Evolutionary conservation across 805 yeast species (phyloP), one percentile per base, ranked within the genome.

Genomic region (Nakazawaea populi): DNA sequence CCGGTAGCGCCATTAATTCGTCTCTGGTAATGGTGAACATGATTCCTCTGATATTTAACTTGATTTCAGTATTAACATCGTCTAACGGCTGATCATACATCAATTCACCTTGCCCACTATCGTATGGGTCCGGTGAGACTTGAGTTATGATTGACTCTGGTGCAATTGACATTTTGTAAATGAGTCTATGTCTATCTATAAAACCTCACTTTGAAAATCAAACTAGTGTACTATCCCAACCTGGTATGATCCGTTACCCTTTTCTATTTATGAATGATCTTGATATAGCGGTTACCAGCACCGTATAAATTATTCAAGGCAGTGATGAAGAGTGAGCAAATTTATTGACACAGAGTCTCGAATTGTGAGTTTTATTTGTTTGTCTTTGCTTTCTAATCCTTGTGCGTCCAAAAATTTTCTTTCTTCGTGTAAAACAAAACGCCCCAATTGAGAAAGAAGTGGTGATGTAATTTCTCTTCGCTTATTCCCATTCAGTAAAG

Each of bases 1-100:
- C 99, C 0, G 99, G 99, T 34, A 94, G 72, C 48, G 89, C 82
- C 89, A 91, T 85, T 57, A 94, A 76, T 64, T 89, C 96, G 59
- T 89, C 96, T 55, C 97, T 76, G 5, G 95, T 83, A 45, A 94
- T 83, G 46, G 82, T 80, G 66, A 91, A 89, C 55, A 75, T 70
- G 14, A 68, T 69, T 18, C 95, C 96, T 46, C 96, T 79, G 49
- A 92, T 77, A 60, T 88, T 83, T 68, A 92, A 74, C 61, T 80
- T 83, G 50, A 92, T 87, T 54, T 82, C 76, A 5, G 91, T 82
- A 63, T 79, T 80, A 58, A 73, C 78, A 58, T 80, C 85, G 42
- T 79, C 76, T 49, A 63, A 30, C 14, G 53, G 48, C 29, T 60
- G 60, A 31, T 57, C 51, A 39, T 44, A 50, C 36, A 43, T 44